These are phyloP conservation scores for Termitomyces sp. DNA, from an alignment of 768 basidiomycete species.

Conservation along the genomic window DNA sequence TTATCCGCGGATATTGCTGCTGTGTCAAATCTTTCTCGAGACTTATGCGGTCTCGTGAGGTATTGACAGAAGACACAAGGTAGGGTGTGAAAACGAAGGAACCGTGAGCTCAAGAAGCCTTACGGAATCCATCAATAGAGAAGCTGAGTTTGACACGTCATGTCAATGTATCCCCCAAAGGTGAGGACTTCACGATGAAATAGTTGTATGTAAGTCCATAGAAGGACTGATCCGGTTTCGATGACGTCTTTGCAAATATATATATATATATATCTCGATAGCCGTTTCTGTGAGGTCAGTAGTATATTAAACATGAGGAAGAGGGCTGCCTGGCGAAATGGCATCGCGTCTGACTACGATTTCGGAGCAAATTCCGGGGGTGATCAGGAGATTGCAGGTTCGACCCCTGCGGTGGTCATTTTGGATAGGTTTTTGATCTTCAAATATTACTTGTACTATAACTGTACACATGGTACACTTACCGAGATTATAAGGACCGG, in stretches of 20 bases:
- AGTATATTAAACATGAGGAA: too few relatives aligned
- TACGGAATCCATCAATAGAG: constrained; percentile 9
- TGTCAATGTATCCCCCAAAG: constrained; percentile 14
- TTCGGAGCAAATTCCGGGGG: too few relatives aligned
- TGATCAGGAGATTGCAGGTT: constrained; percentile 84
- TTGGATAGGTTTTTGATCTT: too few relatives aligned
- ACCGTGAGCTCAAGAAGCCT: not conserved
- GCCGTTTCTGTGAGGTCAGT: too few relatives aligned
- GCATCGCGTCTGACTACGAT: constrained; percentile 93
- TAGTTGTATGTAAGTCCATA: not conserved
- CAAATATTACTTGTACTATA: too few relatives aligned
- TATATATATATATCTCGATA: not conserved
- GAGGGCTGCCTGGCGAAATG: constrained; percentile 63
- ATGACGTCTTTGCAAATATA: not conserved
- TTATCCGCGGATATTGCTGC: not conserved
- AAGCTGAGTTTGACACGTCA: constrained; percentile 15
- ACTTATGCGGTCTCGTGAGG: not conserved
- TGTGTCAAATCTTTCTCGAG: not conserved
- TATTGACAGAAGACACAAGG: constrained; percentile 1
- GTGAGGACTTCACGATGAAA: not conserved
- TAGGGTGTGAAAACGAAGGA: constrained; percentile 4
- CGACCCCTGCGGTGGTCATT: constrained; percentile 50
- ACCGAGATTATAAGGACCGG: too few relatives aligned
- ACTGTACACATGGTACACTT: too few relatives aligned
- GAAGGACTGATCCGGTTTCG: not conserved